Percentiles rank a stretch among this genome's conserved stretches.
Conservation (phyloP, 2,329 filamentous ascomycete species). For the Xylaria sp. region DNA sequence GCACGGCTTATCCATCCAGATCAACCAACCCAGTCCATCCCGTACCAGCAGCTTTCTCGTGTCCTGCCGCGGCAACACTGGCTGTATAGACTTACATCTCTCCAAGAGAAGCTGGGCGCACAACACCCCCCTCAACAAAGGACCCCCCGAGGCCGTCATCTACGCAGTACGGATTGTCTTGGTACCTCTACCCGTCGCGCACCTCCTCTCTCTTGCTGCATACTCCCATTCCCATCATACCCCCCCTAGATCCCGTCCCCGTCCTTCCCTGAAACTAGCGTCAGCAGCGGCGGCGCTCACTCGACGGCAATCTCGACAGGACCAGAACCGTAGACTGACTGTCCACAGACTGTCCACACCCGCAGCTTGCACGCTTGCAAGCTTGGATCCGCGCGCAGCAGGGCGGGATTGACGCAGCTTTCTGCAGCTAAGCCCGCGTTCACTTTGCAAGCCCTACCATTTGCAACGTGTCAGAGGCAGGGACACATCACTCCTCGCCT, state of each 20-base stretch:
- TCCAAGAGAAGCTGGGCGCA: background rate
- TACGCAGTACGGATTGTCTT: too few species aligned
- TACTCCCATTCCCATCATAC: constrained; percentile 23
- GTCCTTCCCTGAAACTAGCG: constrained; percentile 44
- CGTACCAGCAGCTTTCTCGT: constrained; percentile 13
- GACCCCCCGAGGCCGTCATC: background rate
- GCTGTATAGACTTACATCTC: constrained; percentile 17
- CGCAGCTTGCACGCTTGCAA: constrained; percentile 13
- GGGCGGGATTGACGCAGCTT: constrained; percentile 47
- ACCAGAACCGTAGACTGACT: constrained; percentile 22
- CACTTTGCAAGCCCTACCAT: constrained; percentile 48
- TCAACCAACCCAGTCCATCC: background rate
- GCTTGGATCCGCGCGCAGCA: constrained; percentile 32
- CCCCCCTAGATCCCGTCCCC: constrained; percentile 36
- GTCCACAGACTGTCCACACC: constrained; percentile 22
- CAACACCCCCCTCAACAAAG: constrained; percentile 11
- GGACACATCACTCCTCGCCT: constrained; percentile 51
- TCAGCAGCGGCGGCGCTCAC: constrained; percentile 34
- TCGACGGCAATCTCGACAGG: constrained; percentile 25
- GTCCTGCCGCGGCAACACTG: constrained; percentile 7
- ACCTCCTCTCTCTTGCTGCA: constrained; percentile 20
- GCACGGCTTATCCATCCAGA: constrained; percentile 9
- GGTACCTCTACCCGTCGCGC: constrained; percentile 1
- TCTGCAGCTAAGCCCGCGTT: constrained; percentile 50
- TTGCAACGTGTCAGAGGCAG: constrained; percentile 55